A percentile compares a stretch with the other conserved stretches of the same genome.
These are phyloP conservation scores for Didymellaceae sp. DNA, from an alignment of 2,329 filamentous ascomycete genomes.

Conservation along the genomic window DNA sequence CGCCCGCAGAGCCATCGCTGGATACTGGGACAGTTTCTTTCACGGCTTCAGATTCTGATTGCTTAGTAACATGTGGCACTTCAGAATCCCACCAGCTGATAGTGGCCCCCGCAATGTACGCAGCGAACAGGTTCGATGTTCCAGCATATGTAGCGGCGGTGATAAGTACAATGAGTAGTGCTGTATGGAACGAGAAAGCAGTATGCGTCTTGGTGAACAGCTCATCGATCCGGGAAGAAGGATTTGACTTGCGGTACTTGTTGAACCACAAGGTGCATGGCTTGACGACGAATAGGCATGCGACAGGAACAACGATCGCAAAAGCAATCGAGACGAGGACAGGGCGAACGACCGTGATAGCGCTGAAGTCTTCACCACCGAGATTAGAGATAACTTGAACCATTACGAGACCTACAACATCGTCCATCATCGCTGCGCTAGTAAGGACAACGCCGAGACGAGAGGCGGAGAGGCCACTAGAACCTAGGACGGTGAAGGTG, in stretches of 20 bases:
- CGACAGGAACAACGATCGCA: conserved; percentile 55
- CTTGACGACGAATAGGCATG: conserved; percentile 54
- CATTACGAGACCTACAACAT: conserved; percentile 79
- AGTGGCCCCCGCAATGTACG: conserved; percentile 64
- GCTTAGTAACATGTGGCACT: conserved; percentile 38
- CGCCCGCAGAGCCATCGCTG: not conserved
- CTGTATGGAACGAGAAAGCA: conserved; percentile 57
- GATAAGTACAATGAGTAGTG: conserved; percentile 58
- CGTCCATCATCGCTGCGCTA: conserved; percentile 81
- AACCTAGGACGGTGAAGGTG: conserved; percentile 68
- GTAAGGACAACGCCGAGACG: conserved; percentile 68
- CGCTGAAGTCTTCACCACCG: conserved; percentile 52
- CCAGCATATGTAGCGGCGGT: conserved; percentile 64
- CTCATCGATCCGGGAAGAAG: conserved; percentile 24
- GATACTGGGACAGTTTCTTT: not conserved
- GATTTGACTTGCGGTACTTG: conserved; percentile 30
- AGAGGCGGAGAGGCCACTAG: conserved; percentile 63
- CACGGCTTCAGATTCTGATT: not conserved
- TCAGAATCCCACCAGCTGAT: conserved; percentile 66
- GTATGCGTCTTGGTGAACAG: conserved; percentile 43
- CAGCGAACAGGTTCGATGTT: conserved; percentile 67
- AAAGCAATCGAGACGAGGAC: conserved; percentile 62
- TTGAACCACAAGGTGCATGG: conserved; percentile 53
- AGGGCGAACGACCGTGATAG: conserved; percentile 57
- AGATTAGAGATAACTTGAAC: conserved; percentile 76